phyloP scores from a whole-genome alignment of 2,329 filamentous ascomycete species.

The Exophiala spinifera region DNA sequence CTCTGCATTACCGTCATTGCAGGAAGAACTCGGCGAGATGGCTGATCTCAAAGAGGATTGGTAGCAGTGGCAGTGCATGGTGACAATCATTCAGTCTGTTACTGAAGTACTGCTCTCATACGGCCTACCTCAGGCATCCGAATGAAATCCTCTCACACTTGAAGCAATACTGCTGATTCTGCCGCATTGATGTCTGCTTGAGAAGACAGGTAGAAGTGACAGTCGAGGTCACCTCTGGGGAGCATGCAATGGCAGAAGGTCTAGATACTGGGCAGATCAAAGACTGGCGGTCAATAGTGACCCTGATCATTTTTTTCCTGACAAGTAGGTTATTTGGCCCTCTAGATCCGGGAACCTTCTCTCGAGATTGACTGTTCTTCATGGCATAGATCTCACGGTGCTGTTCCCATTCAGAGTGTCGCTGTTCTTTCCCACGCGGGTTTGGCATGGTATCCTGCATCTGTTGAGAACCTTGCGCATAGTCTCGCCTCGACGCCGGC shows the following conservation, averaged over 20 bases:
- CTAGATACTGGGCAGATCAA: constrained; percentile 57
- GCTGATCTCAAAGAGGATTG: too few relatives aligned
- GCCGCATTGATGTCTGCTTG: too few relatives aligned
- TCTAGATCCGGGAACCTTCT: neutral
- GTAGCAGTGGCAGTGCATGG: neutral
- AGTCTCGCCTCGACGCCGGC: constrained; percentile 44
- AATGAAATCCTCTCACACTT: neutral
- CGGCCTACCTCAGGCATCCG: neutral
- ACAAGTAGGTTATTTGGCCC: constrained; percentile 58
- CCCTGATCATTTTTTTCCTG: constrained; percentile 64
- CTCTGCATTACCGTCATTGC: too few relatives aligned
- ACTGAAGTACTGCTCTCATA: neutral
- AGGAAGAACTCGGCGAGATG: too few relatives aligned
- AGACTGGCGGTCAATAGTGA: constrained; percentile 67
- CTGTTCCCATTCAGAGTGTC: constrained; percentile 67
- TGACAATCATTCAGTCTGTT: neutral
- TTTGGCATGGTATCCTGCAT: constrained; percentile 48
- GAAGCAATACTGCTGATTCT: neutral
- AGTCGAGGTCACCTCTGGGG: neutral
- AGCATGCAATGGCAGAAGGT: constrained; percentile 32
- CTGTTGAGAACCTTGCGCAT: constrained; percentile 50
- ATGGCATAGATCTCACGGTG: constrained; percentile 59
- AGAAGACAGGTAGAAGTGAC: neutral
- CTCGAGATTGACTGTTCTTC: constrained; percentile 2
- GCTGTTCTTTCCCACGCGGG: constrained; percentile 54